These are phyloP conservation scores for Auriscalpium vulgare DNA, from an alignment of 768 basidiomycete species.

Conservation along the genomic window DNA sequence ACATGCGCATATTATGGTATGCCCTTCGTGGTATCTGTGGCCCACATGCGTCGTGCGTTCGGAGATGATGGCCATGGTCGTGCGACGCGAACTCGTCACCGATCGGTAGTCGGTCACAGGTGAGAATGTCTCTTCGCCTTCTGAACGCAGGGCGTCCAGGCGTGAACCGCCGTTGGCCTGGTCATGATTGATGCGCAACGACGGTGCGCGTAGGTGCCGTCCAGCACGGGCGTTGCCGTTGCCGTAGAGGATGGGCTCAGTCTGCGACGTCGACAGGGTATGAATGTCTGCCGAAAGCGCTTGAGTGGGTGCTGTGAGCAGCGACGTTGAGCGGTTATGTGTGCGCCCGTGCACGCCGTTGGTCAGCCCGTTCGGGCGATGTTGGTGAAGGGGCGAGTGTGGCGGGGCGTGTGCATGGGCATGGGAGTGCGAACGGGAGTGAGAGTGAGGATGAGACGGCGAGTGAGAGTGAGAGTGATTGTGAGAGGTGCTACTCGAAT, in stretches of 20 bases:
- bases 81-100: constrained; percentile 39
- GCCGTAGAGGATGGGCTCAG: neutral
- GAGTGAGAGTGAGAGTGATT: constrained; percentile 15
- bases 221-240: neutral
- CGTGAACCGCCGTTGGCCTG: neutral
- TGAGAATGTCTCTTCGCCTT: constrained; percentile 25
- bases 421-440: constrained; percentile 23
- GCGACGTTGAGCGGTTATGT: constrained; percentile 17
- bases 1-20: constrained; percentile 99
- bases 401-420: constrained; percentile 22
- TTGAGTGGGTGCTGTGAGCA: constrained; percentile 7
- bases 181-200: constrained; percentile 7
- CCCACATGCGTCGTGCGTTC: constrained; percentile 40
- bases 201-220: constrained; percentile 10
- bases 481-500: neutral
- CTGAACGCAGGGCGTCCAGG: neutral
- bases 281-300: constrained; percentile 19
- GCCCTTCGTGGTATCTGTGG: constrained; percentile 58
- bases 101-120: constrained; percentile 65
- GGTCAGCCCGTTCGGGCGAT: constrained; percentile 4
- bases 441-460: constrained; percentile 22
- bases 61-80: constrained; percentile 30
- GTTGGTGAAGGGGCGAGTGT: constrained; percentile 20
- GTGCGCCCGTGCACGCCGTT: constrained; percentile 4
- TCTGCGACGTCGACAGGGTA: constrained; percentile 13